Evolutionary conservation across 2,329 filamentous ascomycete genomes (phyloP), one percentile per base, ranked within the genome.

Genomic region (Claviceps paspali): DNA sequence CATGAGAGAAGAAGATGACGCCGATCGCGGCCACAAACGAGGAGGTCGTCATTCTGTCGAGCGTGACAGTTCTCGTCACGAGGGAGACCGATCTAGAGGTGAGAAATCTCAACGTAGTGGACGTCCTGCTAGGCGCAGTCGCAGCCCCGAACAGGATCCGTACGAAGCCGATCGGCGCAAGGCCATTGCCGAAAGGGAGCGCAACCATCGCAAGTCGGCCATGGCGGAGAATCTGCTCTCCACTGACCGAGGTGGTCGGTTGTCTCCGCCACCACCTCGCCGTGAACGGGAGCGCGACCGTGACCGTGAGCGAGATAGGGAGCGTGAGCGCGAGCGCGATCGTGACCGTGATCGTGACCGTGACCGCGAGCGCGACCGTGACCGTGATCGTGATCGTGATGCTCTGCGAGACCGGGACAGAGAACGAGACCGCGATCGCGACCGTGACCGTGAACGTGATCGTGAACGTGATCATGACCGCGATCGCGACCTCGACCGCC

Each of bases 111-210:
- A 77, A 57, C 73, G 74, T 46, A 63, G 65, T 48, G 65, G 62
- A 47, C 71, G 73, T 50, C 60, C 65, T 51, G 60, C 62, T 47
- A 67, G 83, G 49, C 73, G 75, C 49, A 92, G 83, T 53, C 84
- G 86, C 50, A 87, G 81, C 49, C 87, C 86, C n/a, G 91, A 96
- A 58, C 74, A 76, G 41, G 87, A 98, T 61, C 76, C 84, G 15
- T 98, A 98, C 58, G 91, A 96, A 60, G 91, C 87, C 42, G 91
- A 98, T 55, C 78, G 91, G 46, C 81, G 86, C 51, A 91, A 88
- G 57, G 88, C 88, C 30, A 87, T 91, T 53, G 86, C 87, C 40
- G 87, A 94, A 54, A 80, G 92, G 33, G 92, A 96, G 62, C 81
- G 87, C 46, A 87, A 92, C 49, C 92, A 94, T 61, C 79, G 84